Percentiles rank a stretch among this genome's conserved stretches.
Conservation (phyloP, 345 rosid genomes). For the Kernera saxatilis region DNA sequence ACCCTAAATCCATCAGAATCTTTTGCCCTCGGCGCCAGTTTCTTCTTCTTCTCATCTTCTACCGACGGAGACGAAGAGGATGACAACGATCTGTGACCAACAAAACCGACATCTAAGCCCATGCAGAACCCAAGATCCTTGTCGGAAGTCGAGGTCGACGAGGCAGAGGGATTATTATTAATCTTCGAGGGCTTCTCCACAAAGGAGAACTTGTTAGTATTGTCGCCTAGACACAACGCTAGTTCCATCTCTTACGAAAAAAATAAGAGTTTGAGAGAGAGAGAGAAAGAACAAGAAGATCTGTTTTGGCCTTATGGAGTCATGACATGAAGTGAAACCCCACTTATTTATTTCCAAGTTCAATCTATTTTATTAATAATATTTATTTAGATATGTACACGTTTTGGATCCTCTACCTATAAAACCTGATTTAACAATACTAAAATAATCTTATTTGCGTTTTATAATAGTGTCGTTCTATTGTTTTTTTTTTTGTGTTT, state of each 20-base stretch:
- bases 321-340: slow-evolving; percentile 22
- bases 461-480: not conserved
- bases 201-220: slow-evolving; percentile 57
- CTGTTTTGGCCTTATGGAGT: slow-evolving; percentile 17
- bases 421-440: not conserved
- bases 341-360: slow-evolving; percentile 24
- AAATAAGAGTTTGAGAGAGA: slow-evolving; percentile 1
- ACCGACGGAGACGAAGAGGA: slow-evolving; percentile 25
- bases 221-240: slow-evolving; percentile 77
- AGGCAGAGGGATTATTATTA: slow-evolving; percentile 15
- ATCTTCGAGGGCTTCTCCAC: slow-evolving; percentile 33
- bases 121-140: slow-evolving; percentile 61
- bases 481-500: not conserved
- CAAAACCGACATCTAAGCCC: slow-evolving; percentile 40
- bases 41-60: slow-evolving; percentile 12
- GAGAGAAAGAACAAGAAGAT: slow-evolving; percentile 1
- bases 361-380: not conserved
- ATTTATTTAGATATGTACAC: not conserved
- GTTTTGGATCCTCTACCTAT: not conserved
- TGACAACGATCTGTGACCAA: slow-evolving; percentile 31
- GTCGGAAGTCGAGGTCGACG: slow-evolving; percentile 30
- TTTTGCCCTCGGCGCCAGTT: not conserved
- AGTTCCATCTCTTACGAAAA: slow-evolving; percentile 56
- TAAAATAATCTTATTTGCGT: too few relatives aligned
- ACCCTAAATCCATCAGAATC: slow-evolving; percentile 24